A percentile compares a stretch with the other conserved stretches of the same genome.
Conservation (phyloP, 495 filamentous ascomycete genomes). For the Friedmanniomyces endolithicus region DNA sequence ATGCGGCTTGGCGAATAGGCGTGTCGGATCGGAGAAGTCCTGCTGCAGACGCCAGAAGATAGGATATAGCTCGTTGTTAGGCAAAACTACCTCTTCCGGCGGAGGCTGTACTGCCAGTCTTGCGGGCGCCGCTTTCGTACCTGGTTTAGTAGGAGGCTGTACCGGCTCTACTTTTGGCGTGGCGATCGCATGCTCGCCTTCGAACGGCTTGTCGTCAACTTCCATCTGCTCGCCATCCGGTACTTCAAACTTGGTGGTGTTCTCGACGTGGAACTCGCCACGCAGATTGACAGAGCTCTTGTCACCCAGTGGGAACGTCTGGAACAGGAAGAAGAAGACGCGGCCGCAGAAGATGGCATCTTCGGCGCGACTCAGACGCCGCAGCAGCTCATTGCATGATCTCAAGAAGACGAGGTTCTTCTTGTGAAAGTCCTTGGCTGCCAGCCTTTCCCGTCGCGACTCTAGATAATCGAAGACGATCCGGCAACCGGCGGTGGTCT, state of each 20-base stretch:
- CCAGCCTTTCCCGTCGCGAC: constrained; percentile 76
- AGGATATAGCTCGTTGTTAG: constrained; percentile 67
- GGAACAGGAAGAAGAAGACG: constrained; percentile 95
- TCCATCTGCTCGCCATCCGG: constrained; percentile 46
- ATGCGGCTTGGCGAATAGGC: constrained; percentile 56
- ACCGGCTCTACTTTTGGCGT: constrained; percentile 5
- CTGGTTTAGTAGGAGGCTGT: constrained; percentile 25
- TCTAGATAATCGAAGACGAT: constrained; percentile 89
- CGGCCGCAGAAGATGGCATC: constrained; percentile 95
- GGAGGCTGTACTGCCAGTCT: constrained; percentile 15
- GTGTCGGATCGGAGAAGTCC: constrained; percentile 79
- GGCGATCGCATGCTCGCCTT: constrained; percentile 10
- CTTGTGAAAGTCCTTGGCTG: constrained; percentile 68
- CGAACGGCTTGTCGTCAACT: constrained; percentile 26
- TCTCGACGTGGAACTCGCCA: constrained; percentile 91
- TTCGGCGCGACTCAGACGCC: constrained; percentile 80
- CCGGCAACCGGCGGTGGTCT: constrained; percentile 81
- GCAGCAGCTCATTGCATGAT: constrained; percentile 87
- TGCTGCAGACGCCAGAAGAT: constrained; percentile 89
- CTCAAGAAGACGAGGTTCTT: constrained; percentile 80
- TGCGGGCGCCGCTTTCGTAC: background rate
- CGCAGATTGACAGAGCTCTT: constrained; percentile 93
- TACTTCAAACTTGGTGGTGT: constrained; percentile 74
- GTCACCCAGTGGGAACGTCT: constrained; percentile 90
- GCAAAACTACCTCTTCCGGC: constrained; percentile 36